phyloP scores from a whole-genome alignment of 495 filamentous ascomycete genomes.

The Wilcoxina mikolae region DNA sequence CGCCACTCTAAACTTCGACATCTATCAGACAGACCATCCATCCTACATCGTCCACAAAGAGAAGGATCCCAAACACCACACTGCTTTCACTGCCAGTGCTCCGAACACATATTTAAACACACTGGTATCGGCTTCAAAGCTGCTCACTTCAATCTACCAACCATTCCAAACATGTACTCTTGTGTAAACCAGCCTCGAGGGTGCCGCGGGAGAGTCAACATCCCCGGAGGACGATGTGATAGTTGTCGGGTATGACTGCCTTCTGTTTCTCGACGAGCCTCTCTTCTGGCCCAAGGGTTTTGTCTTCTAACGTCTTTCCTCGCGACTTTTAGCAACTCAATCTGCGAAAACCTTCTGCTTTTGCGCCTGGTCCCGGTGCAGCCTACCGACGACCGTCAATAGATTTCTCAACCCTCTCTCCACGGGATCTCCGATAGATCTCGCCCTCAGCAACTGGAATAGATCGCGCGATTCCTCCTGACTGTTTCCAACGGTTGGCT shows the following conservation, averaged over 20 bases:
- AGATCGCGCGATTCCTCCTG: too few relatives aligned
- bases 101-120: not conserved
- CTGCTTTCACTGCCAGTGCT: not conserved
- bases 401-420: constrained; percentile 19
- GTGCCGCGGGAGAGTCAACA: constrained; percentile 28
- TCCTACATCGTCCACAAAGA: not conserved
- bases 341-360: constrained; percentile 24
- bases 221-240: constrained; percentile 23
- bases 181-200: constrained; percentile 28
- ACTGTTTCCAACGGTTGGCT: too few relatives aligned
- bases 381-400: constrained; percentile 23
- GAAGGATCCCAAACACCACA: not conserved
- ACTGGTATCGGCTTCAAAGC: not conserved
- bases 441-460: too few relatives aligned
- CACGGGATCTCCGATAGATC: constrained; percentile 8
- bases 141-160: too few relatives aligned
- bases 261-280: not conserved
- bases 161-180: constrained; percentile 25
- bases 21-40: not conserved
- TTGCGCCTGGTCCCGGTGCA: constrained; percentile 7
- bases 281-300: not conserved
- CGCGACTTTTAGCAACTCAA: constrained; percentile 23
- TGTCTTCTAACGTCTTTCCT: not conserved
- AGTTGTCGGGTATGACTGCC: constrained; percentile 21
- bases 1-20: not conserved